Evolutionary conservation across 352 stramenopile species (phyloP), one percentile per base, ranked within the genome.

Genomic region (Phytopythium helicoides): DNA sequence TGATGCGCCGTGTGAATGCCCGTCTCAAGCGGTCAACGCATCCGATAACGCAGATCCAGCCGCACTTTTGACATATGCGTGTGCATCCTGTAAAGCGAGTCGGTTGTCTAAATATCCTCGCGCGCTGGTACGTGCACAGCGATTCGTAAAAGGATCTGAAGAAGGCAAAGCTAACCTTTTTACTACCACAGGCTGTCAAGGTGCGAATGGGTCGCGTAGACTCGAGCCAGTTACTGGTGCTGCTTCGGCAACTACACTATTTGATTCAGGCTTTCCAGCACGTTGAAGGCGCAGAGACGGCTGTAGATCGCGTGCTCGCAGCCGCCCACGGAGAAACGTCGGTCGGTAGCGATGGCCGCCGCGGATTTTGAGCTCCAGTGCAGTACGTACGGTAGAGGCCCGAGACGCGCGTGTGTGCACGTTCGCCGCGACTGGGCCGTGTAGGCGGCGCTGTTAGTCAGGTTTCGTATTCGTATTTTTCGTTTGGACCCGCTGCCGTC

Each of bases 161-260:
- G n/a, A n/a, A n/a, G n/a, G n/a, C n/a, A n/a, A n/a, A n/a, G n/a
- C n/a, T n/a, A n/a, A n/a, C n/a, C n/a, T n/a, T n/a, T n/a, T n/a
- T 22, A 6, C 2, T 16, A 16, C 57, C 28, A 14, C 46, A 86
- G 75, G 63, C 70, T 5, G 46, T 87, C 15, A 87, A 82, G 57
- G 62, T 62, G 19, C 58, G 62, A 37, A 49, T 49, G 44, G 44
- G 52, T 79, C 39, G 71, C 79, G 60, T 52, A 58, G n/a, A 58
- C 64, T 15, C 56, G 60, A 9, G 59, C 81, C 52, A 62, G 23
- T 47, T 87, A 60, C 55, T 90, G 21, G 67, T 81, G 50, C 45
- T 90, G 35, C 39, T 90, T 45, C 72, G 79, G 5, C 79, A 90
- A 55, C 65, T 90, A 37, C 79, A 90, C 60, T 90, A 90, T 58